phyloP scores from a whole-genome alignment of 1,284 basidiomycete species.

The Heterobasidion occidentale region DNA sequence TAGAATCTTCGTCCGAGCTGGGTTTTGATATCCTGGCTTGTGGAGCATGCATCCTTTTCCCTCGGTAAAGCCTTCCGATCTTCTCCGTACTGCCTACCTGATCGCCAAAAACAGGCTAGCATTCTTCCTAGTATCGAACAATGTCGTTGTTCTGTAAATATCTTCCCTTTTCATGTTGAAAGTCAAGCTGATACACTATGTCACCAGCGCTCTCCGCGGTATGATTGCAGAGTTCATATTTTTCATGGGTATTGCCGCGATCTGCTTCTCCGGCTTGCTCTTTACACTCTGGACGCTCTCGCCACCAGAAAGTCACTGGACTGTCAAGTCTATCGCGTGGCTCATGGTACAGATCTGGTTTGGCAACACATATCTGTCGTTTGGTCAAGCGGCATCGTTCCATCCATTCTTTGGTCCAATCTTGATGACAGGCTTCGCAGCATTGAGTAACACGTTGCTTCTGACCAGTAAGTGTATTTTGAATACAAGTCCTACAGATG shows the following conservation, averaged over 20 bases:
- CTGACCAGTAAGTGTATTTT: conserved; percentile 56
- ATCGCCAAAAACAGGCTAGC: conserved; percentile 43
- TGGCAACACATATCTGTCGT: conserved; percentile 71
- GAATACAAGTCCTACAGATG: background rate
- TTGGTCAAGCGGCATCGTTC: conserved; percentile 64
- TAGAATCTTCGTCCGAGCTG: conserved; percentile 53
- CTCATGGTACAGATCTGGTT: conserved; percentile 81
- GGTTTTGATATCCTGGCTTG: conserved; percentile 81
- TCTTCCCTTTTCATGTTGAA: background rate
- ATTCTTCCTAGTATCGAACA: conserved; percentile 81
- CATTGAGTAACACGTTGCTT: conserved; percentile 71
- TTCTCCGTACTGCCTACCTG: conserved; percentile 3
- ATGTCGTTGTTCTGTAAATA: conserved; percentile 72
- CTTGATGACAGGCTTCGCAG: conserved; percentile 81
- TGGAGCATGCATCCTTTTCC: conserved; percentile 83
- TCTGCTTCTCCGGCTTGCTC: conserved; percentile 83
- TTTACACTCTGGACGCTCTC: conserved; percentile 47
- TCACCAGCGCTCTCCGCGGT: conserved; percentile 44
- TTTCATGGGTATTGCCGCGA: conserved; percentile 76
- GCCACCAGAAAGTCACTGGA: conserved; percentile 44
- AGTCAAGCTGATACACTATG: background rate
- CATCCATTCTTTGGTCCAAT: conserved; percentile 82
- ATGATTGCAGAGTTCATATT: conserved; percentile 78
- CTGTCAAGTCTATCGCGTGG: conserved; percentile 68
- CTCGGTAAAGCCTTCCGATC: conserved; percentile 37